Evolutionary conservation across 1,284 basidiomycete species (phyloP).

Genomic region (Ceraceosorus guamensis): DNA sequence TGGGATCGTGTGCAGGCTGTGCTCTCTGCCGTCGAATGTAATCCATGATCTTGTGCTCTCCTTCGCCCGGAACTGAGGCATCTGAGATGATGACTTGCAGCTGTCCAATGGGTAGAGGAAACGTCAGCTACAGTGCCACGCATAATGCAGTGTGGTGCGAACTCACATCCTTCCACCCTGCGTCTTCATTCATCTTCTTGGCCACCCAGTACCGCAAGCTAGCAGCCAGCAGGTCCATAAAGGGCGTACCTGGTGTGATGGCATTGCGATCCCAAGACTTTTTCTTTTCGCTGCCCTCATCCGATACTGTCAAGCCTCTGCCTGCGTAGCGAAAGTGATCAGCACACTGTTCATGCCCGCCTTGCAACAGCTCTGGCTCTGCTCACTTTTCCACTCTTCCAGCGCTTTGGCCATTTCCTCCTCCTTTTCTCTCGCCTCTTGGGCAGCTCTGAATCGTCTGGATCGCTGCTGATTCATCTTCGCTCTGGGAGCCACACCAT

Average conservation of each 20-base stretch:
- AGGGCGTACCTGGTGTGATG: slow-evolving; percentile 93
- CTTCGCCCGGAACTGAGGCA: slow-evolving; percentile 95
- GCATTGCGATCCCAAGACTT: slow-evolving; percentile 94
- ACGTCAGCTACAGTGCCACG: too few species aligned
- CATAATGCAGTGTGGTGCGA: neutral
- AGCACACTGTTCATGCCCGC: neutral
- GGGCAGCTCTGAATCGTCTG: slow-evolving; percentile 86
- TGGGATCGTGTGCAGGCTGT: slow-evolving; percentile 82
- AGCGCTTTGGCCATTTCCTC: slow-evolving; percentile 82
- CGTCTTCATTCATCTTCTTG: slow-evolving; percentile 46
- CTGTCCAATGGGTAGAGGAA: neutral
- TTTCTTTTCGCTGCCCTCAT: slow-evolving; percentile 67
- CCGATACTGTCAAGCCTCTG: slow-evolving; percentile 76
- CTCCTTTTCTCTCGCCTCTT: slow-evolving; percentile 87
- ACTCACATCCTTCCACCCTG: slow-evolving; percentile 67
- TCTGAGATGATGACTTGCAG: slow-evolving; percentile 83
- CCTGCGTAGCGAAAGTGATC: neutral
- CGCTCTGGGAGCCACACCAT: slow-evolving; percentile 93
- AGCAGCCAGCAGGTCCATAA: slow-evolving; percentile 83
- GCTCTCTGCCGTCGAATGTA: slow-evolving; percentile 84
- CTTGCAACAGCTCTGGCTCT: slow-evolving; percentile 49
- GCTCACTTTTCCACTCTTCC: slow-evolving; percentile 65
- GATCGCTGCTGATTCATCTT: slow-evolving; percentile 95
- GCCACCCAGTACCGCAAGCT: slow-evolving; percentile 86
- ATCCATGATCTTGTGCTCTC: slow-evolving; percentile 99